A percentile compares a stretch with the other conserved stretches of the same genome.
These are phyloP conservation scores for Lanmaoa rubissima DNA, from an alignment of 768 basidiomycete species.

Conservation along the genomic window DNA sequence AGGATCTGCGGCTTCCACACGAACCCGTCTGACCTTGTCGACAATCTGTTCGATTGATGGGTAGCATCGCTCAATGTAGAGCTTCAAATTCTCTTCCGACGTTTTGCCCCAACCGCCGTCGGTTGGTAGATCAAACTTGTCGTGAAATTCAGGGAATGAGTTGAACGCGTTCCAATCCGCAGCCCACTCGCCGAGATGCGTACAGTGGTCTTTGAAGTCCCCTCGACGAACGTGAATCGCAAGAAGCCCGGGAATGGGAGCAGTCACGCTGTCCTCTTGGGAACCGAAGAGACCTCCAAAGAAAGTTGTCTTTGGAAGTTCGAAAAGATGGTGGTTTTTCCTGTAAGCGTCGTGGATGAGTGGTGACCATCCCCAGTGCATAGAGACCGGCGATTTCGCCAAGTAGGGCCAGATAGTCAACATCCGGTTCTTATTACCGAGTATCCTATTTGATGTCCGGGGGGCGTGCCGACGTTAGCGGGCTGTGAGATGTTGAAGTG, in stretches of 20 bases:
- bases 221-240: slow-evolving; percentile 53
- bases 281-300: background rate
- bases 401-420: slow-evolving; percentile 36
- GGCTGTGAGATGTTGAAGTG: background rate
- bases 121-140: slow-evolving; percentile 35
- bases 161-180: slow-evolving; percentile 46
- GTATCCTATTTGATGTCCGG: slow-evolving; percentile 26
- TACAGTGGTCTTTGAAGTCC: slow-evolving; percentile 48
- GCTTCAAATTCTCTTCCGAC: slow-evolving; percentile 18
- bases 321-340: slow-evolving; percentile 31
- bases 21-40: slow-evolving; percentile 36
- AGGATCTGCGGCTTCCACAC: slow-evolving; percentile 16
- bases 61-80: slow-evolving; percentile 40
- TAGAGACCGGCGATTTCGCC: slow-evolving; percentile 33
- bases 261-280: slow-evolving; percentile 1
- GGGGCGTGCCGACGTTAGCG: background rate
- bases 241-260: slow-evolving; percentile 40
- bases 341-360: slow-evolving; percentile 33
- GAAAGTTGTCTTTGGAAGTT: background rate
- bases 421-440: slow-evolving; percentile 32
- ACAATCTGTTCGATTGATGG: slow-evolving; percentile 45
- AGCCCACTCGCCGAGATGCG: slow-evolving; percentile 33
- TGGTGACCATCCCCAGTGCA: slow-evolving; percentile 39
- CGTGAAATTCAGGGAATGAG: slow-evolving; percentile 40
- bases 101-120: slow-evolving; percentile 18